Base-by-base conservation (phyloP, 768 basidiomycete species). In the Rubroboletus pulcherrimus region DNA sequence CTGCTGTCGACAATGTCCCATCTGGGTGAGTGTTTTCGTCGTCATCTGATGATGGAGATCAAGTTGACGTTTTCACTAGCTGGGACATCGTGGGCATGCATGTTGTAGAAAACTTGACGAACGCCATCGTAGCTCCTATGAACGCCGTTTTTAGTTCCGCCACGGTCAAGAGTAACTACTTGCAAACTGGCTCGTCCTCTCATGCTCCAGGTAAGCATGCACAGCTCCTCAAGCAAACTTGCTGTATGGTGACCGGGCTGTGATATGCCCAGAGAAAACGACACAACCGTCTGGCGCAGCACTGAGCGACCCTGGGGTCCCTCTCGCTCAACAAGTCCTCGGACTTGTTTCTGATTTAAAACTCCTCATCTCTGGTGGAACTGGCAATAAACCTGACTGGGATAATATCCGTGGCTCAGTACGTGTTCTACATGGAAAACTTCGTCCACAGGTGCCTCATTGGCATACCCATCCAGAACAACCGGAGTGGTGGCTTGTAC, bases 21-120 rank as follows among this genome's bases (percentile, higher is more conserved):
- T 52, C 60, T 15, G 61, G 61, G 61, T 62, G 38, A 17, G 53
- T 24, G 35, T 21, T 19, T 33, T 19, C 19, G 31, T 17, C 12
- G 14, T 17, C n/a, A 33, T 35, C 42, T 26, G 21, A 51, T 19
- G 17, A 39, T 26, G 6, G 30, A 4, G 2, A 31, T n/a, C 26
- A n/a, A 5, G 8, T 38, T 57, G 33, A 61, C 12, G 1, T 15
- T 33, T 17, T 40, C 8, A 9, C 17, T 48, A 61, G 60, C 37
- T 61, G 59, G 60, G 43, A 35, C 1, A 50, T 57, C 31, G 45
- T 61, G 9, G 60, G 54, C 19, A 61, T 61, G 60, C 59, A 61
- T 34, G 51, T 48, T 2, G 60, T 57, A 15, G 60, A 61, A 42
- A 57, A 11, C 55, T 48, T 57, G 49, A 61, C 55, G 12, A 54